phyloP scores from a whole-genome alignment of 164 flowering plant species.

The Cinnamomum chago region DNA sequence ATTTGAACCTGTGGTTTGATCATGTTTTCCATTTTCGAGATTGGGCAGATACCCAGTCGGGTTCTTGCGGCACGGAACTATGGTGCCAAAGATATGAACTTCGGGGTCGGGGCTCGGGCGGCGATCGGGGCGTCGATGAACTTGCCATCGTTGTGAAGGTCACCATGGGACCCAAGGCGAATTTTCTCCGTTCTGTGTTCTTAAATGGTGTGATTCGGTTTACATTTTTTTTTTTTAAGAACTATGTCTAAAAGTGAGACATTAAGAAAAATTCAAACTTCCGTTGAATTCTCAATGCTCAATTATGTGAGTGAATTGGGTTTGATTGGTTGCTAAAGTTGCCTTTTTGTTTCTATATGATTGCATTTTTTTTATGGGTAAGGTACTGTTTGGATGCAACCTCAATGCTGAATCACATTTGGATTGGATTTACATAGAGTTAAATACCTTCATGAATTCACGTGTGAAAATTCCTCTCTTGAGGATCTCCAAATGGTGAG shows the following conservation, averaged over 20 bases:
- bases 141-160: conserved; percentile 84
- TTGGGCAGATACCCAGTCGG: conserved; percentile 38
- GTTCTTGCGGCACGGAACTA: conserved; percentile 44
- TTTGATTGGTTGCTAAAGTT: not conserved
- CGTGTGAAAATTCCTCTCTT: not conserved
- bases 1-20: not conserved
- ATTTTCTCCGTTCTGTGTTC: not conserved
- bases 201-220: not conserved
- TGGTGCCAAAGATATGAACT: conserved; percentile 66
- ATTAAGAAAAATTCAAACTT: not conserved
- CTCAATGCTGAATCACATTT: no score
- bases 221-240: not conserved
- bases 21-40: not conserved
- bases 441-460: not conserved
- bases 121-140: conserved; percentile 77
- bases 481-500: not conserved
- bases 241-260: no score
- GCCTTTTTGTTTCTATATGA: not conserved
- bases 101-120: conserved; percentile 71
- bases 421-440: not conserved
- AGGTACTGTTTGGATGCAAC: not conserved
- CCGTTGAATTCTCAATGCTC: not conserved
- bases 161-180: conserved; percentile 90
- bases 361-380: not conserved
- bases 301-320: not conserved